Conservation (phyloP, 192 early-diverging fungal genomes). For the Entomortierella chlamydospora region DNA sequence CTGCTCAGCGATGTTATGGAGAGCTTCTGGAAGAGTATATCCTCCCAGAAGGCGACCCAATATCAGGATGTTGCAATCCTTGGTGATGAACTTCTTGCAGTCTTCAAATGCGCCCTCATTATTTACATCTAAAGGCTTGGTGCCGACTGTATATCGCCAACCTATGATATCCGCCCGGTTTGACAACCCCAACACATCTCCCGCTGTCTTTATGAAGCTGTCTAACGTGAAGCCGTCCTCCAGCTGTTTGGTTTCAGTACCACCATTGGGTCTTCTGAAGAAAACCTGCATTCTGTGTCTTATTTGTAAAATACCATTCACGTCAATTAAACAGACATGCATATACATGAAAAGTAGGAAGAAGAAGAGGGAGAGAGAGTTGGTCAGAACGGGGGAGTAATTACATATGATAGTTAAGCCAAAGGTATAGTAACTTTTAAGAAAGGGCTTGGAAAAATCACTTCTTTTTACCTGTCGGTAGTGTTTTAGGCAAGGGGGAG, state of each 20-base stretch:
- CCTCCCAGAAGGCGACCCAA: slow-evolving; percentile 34
- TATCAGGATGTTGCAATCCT: slow-evolving; percentile 26
- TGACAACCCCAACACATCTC: background rate
- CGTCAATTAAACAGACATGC: too few species aligned
- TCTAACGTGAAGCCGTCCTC: slow-evolving; percentile 9
- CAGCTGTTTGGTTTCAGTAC: background rate
- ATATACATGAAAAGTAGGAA: too few species aligned
- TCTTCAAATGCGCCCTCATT: slow-evolving; percentile 7
- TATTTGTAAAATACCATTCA: too few species aligned
- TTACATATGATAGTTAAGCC: too few species aligned
- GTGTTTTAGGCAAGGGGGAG: too few species aligned
- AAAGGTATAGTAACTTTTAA: too few species aligned
- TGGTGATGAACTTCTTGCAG: slow-evolving; percentile 6
- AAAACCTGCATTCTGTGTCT: slow-evolving; percentile 12
- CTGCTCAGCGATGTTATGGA: slow-evolving; percentile 28
- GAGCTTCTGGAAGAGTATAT: slow-evolving; percentile 5
- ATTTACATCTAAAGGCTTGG: slow-evolving; percentile 14
- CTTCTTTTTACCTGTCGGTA: too few species aligned
- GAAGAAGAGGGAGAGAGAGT: too few species aligned
- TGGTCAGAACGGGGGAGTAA: too few species aligned
- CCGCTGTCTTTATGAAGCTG: slow-evolving; percentile 6
- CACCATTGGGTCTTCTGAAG: slow-evolving; percentile 8
- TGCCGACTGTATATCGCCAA: slow-evolving; percentile 15
- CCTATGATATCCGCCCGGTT: slow-evolving; percentile 13
- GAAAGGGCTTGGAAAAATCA: too few species aligned